phyloP scores from a whole-genome alignment of 257 asterid genomes.

The Cinchona pubescens region DNA sequence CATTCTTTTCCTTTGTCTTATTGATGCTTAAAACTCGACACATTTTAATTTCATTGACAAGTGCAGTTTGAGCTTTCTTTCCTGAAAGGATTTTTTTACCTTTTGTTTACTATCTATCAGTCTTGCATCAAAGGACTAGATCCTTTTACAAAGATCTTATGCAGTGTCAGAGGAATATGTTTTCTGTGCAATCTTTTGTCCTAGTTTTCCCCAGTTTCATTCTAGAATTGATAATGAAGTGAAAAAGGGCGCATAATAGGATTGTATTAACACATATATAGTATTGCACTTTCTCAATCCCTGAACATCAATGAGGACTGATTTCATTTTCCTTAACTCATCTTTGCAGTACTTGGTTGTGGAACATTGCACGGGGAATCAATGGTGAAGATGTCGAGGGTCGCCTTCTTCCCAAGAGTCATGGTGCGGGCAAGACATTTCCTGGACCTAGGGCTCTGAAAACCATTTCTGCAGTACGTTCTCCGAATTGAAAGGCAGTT shows the following conservation, averaged over 20 bases:
- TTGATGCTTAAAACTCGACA: conserved; percentile 1
- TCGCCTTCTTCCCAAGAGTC: conserved; percentile 96
- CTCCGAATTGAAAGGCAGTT: neutral
- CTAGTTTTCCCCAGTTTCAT: neutral
- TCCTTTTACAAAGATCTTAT: neutral
- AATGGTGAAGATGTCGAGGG: conserved; percentile 89
- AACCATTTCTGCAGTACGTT: conserved; percentile 55
- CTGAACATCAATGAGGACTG: neutral
- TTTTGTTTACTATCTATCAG: neutral
- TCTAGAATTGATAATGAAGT: neutral
- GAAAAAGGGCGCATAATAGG: neutral
- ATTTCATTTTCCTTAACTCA: conserved; percentile 4
- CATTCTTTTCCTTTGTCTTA: neutral
- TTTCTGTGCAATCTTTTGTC: neutral
- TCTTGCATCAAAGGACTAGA: neutral
- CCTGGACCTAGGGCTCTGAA: conserved; percentile 87
- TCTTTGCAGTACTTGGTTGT: conserved; percentile 77
- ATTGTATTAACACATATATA: neutral
- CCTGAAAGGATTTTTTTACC: neutral
- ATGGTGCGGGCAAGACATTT: conserved; percentile 94
- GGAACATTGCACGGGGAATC: conserved; percentile 88
- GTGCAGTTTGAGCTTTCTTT: neutral
- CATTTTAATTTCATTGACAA: neutral
- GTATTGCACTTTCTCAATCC: neutral
- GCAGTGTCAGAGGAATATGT: neutral